These are phyloP conservation scores for Apiotrichum laibachii DNA, from an alignment of 1,284 basidiomycete genomes.

Conservation along the genomic window DNA sequence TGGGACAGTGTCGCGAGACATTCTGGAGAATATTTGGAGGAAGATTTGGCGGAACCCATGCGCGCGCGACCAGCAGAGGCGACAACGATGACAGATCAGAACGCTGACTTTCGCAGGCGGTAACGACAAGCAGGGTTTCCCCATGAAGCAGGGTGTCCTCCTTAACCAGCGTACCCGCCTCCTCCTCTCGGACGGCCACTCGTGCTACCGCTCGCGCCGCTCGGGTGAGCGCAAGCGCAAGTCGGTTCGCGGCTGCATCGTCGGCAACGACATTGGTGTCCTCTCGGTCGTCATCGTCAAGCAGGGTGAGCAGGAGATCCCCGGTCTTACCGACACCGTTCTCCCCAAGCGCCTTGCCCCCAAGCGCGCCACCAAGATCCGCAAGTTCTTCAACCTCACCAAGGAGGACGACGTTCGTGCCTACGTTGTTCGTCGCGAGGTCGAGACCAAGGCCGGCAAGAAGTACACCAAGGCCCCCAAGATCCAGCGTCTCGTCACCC, in stretches of 20 bases:
- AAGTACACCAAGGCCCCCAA: slow-evolving; percentile 92
- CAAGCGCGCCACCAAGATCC: slow-evolving; percentile 85
- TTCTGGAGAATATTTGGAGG: neutral
- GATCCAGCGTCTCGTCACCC: slow-evolving; percentile 79
- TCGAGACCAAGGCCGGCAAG: slow-evolving; percentile 93
- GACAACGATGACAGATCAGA: slow-evolving; percentile 53
- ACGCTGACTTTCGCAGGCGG: slow-evolving; percentile 27
- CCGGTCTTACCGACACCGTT: slow-evolving; percentile 87
- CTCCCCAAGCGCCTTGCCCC: slow-evolving; percentile 89
- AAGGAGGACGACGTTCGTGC: slow-evolving; percentile 99
- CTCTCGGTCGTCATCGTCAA: slow-evolving; percentile 94
- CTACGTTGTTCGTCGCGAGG: slow-evolving; percentile 86
- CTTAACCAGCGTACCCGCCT: slow-evolving; percentile 90
- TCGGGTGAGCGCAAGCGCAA: slow-evolving; percentile 97
- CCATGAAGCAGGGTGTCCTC: slow-evolving; percentile 98
- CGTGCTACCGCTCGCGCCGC: slow-evolving; percentile 93
- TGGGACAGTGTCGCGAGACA: no score
- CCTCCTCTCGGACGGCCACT: slow-evolving; percentile 92
- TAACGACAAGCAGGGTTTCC: slow-evolving; percentile 53
- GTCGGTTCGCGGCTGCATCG: slow-evolving; percentile 96
- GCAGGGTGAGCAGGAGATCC: slow-evolving; percentile 89
- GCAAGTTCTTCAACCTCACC: slow-evolving; percentile 94
- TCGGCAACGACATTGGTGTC: slow-evolving; percentile 93
- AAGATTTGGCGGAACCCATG: neutral
- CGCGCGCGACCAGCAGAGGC: slow-evolving; percentile 37